Base-by-base conservation (phyloP, 441 rosid species). In the Erodium moschatum region DNA sequence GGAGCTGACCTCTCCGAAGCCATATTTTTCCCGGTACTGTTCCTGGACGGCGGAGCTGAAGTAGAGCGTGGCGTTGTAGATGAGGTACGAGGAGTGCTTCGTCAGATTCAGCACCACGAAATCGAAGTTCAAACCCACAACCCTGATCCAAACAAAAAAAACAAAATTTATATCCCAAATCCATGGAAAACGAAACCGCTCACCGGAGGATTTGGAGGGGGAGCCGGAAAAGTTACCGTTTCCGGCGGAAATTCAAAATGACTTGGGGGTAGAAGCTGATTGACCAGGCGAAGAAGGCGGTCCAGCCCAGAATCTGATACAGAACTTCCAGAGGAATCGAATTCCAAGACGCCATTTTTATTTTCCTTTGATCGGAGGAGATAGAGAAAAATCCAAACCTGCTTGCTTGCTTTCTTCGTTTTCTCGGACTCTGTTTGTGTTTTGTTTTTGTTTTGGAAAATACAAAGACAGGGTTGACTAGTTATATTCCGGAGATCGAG, bases 81-180 rank as follows among this genome's bases (percentile, higher is more conserved):
- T 93, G 88, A 91, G 78, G 74, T 91, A 93, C 44, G 98, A 91
- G 5, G 93, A 89, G 80, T 93, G 98, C 81, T 91, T 93, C 1
- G 96, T 91, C 85, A 91, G 79, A 81, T 93, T 91, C 79, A 93
- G 79, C 77, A 91, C 1, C 73, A 88, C 91, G 76, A 89, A 91
- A 77, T 93, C 98, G 72, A 93, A 91, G 76, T 86, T 93, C 84
- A 93, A 74, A 18, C 98, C 98, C 75, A 91, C 91, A 69, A 93
- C 97, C 56, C 96, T 93, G 80, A 62, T 54, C 0, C 27, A 44
- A 61, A 11, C 44, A 52, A 50, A 21, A 61, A 15, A 16, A 11
- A 27, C 29, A n/a, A 27, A 18, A 18, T 1, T 56, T 1, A 56
- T 0, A 56, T 7, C 9, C 9, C 18, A 56, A 6, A 18, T 0